Evolutionary conservation across 1,284 basidiomycete genomes (phyloP), one percentile per base, ranked within the genome.

Genomic region (Ceratobasidium sp.): DNA sequence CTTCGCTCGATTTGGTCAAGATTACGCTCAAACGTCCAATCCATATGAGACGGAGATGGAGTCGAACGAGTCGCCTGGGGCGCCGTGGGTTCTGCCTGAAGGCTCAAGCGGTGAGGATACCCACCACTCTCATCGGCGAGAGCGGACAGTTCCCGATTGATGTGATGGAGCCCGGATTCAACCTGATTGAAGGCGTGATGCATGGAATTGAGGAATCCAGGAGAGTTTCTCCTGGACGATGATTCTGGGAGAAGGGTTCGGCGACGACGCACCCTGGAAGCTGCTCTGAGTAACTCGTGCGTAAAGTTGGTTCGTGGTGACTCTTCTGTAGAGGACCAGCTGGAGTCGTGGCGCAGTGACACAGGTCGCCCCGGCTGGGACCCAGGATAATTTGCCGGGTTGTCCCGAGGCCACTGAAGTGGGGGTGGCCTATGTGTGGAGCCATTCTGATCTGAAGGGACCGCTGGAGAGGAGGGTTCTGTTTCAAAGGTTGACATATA

Each of bases 211-310:
- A 70, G 43, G 38, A 70, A 70, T 35, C 54, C 55, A 26, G 38
- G 23, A 30, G 66, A 55, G n/a, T 18, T 41, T 47, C 66, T n/a
- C 11, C 66, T 44, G 8, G 66, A 49, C 16, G 66, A 8, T 13
- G 66, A 57, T 41, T 70, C 66, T 8, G 66, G 66, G 18, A 70
- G 44, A 3, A 70, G 66, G 54, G 66, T 58, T n/a, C 66, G 52
- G n/a, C 66, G 66, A 13, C 66, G 66, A 47, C 66, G 66, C n/a
- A 54, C 64, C 14, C 63, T 43, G 14, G 64, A 69, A 16, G 64
- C 50, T 44, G 66, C 66, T n/a, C 54, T n/a, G 16, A 70, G 8
- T 16, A 70, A 13, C 7, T 70, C 66, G 18, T 70, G 66, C 55
- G 55, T 58, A 30, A 58, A 21, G 41, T 35, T 70, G 38, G 23